A percentile compares a stretch with the other conserved stretches of the same genome.
Evolutionary conservation across 1,284 basidiomycete species (phyloP).

Genomic region (Uromyces viciae-fabae): DNA sequence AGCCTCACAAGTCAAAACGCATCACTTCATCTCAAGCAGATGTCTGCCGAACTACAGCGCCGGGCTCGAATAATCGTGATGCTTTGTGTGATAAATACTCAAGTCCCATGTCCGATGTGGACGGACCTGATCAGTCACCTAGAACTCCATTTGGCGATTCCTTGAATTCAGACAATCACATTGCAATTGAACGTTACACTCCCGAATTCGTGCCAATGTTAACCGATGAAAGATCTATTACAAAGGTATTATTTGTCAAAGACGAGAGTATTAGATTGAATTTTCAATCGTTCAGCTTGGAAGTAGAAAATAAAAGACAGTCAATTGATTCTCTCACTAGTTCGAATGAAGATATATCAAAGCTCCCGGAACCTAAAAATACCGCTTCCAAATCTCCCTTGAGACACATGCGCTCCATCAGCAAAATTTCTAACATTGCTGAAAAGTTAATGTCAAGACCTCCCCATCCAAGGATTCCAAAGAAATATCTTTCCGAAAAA

Average conservation of each 20-base stretch:
- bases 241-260: background rate
- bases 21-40: background rate
- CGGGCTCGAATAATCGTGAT: background rate
- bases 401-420: background rate
- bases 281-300: constrained; percentile 2
- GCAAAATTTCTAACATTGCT: background rate
- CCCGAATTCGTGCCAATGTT: background rate
- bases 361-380: too few relatives aligned
- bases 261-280: background rate
- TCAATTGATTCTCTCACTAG: background rate
- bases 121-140: background rate
- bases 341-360: too few relatives aligned
- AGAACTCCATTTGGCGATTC: constrained; percentile 23
- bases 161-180: background rate
- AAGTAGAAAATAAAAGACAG: background rate
- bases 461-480: background rate
- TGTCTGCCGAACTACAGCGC: too few relatives aligned
- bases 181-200: background rate
- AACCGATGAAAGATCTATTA: background rate
- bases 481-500: background rate
- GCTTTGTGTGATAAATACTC: background rate
- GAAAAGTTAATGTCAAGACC: background rate
- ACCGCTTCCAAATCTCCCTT: background rate
- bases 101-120: constrained; percentile 12
- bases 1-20: too few relatives aligned